Evolutionary conservation across 257 asterid genomes (phyloP).

Genomic region (Gentiana straminea): DNA sequence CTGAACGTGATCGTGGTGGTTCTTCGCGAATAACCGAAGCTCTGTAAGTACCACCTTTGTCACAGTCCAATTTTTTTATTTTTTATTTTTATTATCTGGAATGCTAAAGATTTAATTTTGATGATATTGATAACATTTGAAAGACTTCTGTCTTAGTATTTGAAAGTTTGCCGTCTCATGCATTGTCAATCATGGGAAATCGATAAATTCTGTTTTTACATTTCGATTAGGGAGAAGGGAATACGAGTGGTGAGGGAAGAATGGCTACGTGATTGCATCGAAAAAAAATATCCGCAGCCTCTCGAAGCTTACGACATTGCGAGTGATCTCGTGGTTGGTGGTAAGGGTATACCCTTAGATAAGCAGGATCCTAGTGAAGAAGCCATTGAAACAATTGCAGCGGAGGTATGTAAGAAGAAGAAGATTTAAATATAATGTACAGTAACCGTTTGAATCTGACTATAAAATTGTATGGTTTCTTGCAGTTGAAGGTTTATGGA

Average conservation of each 20-base stretch:
- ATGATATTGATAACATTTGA: neutral
- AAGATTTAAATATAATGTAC: too few species aligned
- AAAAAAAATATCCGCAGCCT: constrained; percentile 39
- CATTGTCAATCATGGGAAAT: too few species aligned
- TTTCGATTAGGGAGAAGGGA: constrained; percentile 46
- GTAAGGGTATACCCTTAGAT: constrained; percentile 50
- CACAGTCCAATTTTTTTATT: neutral
- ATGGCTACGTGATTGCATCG: constrained; percentile 65
- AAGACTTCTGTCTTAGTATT: neutral
- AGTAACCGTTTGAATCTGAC: neutral
- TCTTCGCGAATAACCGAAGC: constrained; percentile 71
- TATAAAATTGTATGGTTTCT: neutral
- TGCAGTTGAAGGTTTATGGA: constrained; percentile 73
- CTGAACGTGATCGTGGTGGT: constrained; percentile 81
- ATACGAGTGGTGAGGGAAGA: constrained; percentile 66
- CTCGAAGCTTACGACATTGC: constrained; percentile 50
- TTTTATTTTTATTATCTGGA: neutral
- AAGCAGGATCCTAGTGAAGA: constrained; percentile 47
- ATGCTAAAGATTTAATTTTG: too few species aligned
- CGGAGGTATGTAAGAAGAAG: constrained; percentile 35
- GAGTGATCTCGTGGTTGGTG: constrained; percentile 51
- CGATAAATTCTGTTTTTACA: too few species aligned
- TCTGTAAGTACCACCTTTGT: constrained; percentile 28
- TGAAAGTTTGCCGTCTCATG: neutral
- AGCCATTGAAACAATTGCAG: constrained; percentile 50